Conservation (phyloP, 148 eudicot genomes). For the Rhododendron simsii region DNA sequence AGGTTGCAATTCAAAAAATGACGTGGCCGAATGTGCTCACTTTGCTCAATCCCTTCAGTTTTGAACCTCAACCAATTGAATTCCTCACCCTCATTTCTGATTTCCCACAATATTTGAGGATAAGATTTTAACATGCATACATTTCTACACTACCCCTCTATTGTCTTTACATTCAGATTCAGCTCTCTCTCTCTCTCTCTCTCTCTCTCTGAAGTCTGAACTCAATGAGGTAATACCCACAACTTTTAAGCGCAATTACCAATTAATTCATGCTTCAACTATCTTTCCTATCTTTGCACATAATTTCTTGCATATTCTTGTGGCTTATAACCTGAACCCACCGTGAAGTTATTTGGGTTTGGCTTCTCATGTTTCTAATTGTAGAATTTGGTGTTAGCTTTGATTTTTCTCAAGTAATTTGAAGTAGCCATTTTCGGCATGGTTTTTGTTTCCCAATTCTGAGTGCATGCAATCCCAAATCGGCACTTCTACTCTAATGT, state of each 20-base stretch:
- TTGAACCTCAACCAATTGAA: slow-evolving; percentile 2
- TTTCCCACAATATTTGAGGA: slow-evolving; percentile 55
- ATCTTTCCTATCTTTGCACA: not conserved
- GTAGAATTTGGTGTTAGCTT: slow-evolving; percentile 1
- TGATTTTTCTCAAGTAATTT: not conserved
- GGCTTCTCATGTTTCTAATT: slow-evolving; percentile 10
- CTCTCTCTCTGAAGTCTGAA: slow-evolving; percentile 8
- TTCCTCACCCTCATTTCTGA: not conserved
- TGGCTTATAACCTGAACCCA: not conserved
- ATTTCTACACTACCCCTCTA: slow-evolving; percentile 26
- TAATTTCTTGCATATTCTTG: not conserved
- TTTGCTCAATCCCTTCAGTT: not conserved
- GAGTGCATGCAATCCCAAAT: not conserved
- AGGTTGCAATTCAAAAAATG: not conserved
- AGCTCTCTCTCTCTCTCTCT: slow-evolving; percentile 17
- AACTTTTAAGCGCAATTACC: not conserved
- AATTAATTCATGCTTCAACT: not conserved
- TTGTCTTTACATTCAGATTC: slow-evolving; percentile 16
- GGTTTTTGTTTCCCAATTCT: not conserved
- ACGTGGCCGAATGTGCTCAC: slow-evolving; percentile 16
- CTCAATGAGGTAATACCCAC: slow-evolving; percentile 32
- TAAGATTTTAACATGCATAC: slow-evolving; percentile 48
- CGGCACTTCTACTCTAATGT: not conserved
- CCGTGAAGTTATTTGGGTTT: not conserved
- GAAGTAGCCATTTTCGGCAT: not conserved